These are phyloP conservation scores for Haplosporangium sp. DNA, from an alignment of 371 early-diverging fungal species.

Conservation along the genomic window DNA sequence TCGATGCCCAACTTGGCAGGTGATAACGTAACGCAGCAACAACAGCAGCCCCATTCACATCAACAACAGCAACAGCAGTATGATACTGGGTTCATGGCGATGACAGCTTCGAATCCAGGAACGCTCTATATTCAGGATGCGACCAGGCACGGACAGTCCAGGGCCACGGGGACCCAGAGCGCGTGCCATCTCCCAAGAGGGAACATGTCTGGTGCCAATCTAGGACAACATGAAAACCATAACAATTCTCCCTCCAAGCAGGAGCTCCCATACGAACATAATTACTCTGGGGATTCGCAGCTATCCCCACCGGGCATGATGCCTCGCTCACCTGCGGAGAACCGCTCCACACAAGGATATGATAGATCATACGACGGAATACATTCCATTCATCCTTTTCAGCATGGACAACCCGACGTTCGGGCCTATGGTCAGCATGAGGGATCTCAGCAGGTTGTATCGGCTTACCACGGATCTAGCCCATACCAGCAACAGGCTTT, in stretches of 20 bases:
- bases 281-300: conserved; percentile 14
- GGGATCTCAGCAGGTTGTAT: not conserved
- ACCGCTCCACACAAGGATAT: conserved; percentile 17
- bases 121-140: not conserved
- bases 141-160: not conserved
- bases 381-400: not conserved
- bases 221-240: not conserved
- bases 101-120: not conserved
- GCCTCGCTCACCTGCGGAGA: conserved; percentile 22
- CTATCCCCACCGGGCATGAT: conserved; percentile 27
- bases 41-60: not conserved
- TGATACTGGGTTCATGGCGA: not conserved
- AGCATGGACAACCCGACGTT: not conserved
- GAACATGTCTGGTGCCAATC: not conserved
- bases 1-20: conserved; percentile 47
- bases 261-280: conserved; percentile 2
- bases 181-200: conserved; percentile 16
- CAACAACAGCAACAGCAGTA: not conserved
- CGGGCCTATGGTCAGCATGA: too few species aligned
- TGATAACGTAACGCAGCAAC: not conserved
- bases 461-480: not conserved
- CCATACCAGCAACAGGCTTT: conserved; percentile 2
- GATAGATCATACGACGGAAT: not conserved
- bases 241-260: conserved; percentile 2
- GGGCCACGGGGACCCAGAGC: conserved; percentile 11